phyloP scores from a whole-genome alignment of 2,329 filamentous ascomycete species.

The Tolypocladium endophyticum region DNA sequence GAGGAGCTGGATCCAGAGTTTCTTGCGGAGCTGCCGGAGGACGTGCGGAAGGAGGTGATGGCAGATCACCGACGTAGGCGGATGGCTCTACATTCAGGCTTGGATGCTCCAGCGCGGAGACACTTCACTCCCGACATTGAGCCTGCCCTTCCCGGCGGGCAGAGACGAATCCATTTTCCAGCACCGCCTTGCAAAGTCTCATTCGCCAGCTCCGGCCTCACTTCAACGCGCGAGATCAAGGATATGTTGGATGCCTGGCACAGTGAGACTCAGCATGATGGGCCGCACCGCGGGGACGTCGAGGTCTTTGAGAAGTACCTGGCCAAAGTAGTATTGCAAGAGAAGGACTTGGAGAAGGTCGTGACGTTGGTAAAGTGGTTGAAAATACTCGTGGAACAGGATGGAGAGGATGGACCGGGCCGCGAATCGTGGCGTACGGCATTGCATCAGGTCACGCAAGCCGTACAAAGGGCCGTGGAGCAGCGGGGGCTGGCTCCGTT shows the following conservation, averaged over 20 bases:
- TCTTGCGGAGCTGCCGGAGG: constrained; percentile 71
- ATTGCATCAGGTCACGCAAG: constrained; percentile 31
- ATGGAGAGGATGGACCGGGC: constrained; percentile 23
- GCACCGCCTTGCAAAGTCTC: constrained; percentile 31
- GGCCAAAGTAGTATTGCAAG: constrained; percentile 58
- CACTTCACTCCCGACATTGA: constrained; percentile 12
- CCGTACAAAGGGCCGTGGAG: constrained; percentile 44
- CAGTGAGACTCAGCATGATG: constrained; percentile 56
- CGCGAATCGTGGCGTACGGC: constrained; percentile 36
- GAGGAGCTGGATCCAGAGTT: constrained; percentile 59
- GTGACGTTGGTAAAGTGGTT: constrained; percentile 61
- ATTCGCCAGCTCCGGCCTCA: constrained; percentile 33
- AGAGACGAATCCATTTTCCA: constrained; percentile 36
- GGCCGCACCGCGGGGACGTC: constrained; percentile 72
- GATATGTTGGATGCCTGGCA: constrained; percentile 71
- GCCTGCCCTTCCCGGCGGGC: constrained; percentile 19
- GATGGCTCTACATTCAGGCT: constrained; percentile 44
- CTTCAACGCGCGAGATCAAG: constrained; percentile 50
- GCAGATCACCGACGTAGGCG: constrained; percentile 52
- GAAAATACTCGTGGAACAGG: constrained; percentile 42
- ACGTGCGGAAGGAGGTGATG: constrained; percentile 68
- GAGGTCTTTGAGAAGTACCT: constrained; percentile 65
- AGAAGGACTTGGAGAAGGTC: constrained; percentile 69
- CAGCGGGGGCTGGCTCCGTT: constrained; percentile 46
- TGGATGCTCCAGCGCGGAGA: constrained; percentile 26